Percentiles rank a stretch among this genome's conserved stretches.
These are phyloP conservation scores for Diospyros lotus DNA, from an alignment of 148 eudicot genomes.

Conservation along the genomic window DNA sequence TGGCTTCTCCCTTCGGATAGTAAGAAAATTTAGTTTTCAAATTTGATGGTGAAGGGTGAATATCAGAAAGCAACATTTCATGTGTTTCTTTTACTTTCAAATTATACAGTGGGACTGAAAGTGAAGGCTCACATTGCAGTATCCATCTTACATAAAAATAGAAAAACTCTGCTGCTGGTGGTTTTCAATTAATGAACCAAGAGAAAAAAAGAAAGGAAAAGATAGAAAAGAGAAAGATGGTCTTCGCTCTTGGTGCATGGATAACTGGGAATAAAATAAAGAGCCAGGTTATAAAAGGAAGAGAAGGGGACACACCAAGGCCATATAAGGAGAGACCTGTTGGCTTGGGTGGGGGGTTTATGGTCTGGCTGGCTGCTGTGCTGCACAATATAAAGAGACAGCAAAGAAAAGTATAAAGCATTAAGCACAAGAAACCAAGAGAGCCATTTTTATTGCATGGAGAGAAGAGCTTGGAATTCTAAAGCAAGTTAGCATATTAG, in stretches of 20 bases:
- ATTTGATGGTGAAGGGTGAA: too few species aligned
- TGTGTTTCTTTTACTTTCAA: slow-evolving; percentile 18
- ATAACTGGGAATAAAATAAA: slow-evolving; percentile 9
- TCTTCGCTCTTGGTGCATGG: slow-evolving; percentile 9
- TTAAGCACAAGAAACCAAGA: slow-evolving; percentile 60
- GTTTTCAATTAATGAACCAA: neutral
- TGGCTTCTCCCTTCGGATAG: too few species aligned
- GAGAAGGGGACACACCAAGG: slow-evolving; percentile 5
- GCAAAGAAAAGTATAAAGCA: slow-evolving; percentile 73
- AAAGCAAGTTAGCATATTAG: slow-evolving; percentile 25
- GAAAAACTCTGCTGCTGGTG: neutral
- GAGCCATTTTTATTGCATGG: slow-evolving; percentile 31
- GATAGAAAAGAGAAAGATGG: slow-evolving; percentile 8
- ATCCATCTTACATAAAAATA: neutral
- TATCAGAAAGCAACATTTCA: slow-evolving; percentile 3
- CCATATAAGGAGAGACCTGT: slow-evolving; percentile 1
- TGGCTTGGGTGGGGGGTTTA: neutral
- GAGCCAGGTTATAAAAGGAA: neutral
- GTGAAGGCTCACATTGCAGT: neutral
- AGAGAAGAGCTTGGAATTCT: slow-evolving; percentile 51
- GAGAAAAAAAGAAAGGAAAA: neutral
- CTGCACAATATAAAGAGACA: slow-evolving; percentile 21
- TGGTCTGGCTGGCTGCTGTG: slow-evolving; percentile 18
- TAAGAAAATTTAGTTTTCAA: too few species aligned
- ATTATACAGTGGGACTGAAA: neutral